These are phyloP conservation scores for Scheffersomyces lignicola DNA, from an alignment of 1,139 yeast species.

Conservation along the genomic window DNA sequence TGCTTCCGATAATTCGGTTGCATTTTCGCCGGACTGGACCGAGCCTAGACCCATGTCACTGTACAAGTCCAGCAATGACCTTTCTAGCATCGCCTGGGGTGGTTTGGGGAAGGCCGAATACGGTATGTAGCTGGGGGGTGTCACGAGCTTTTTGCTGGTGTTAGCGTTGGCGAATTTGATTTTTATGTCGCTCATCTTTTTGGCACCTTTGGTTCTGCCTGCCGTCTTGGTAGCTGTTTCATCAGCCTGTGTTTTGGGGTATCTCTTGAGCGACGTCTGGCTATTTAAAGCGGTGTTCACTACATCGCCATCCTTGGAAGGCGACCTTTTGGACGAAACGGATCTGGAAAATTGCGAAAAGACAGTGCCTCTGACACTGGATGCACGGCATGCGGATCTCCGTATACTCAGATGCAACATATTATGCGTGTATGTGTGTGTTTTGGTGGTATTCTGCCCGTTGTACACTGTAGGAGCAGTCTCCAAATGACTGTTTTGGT, in stretches of 20 bases:
- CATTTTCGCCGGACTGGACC: neutral
- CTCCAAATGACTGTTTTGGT: too few relatives aligned
- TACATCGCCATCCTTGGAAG: constrained; percentile 1
- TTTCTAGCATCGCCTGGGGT: constrained; percentile 21
- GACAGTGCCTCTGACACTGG: too few relatives aligned
- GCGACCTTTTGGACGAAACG: too few relatives aligned
- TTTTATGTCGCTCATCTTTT: neutral
- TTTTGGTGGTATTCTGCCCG: too few relatives aligned
- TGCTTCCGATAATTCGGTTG: constrained; percentile 5
- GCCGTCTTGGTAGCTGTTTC: neutral
- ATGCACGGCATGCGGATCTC: too few relatives aligned
- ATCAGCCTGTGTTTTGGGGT: neutral
- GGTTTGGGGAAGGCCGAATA: constrained; percentile 32
- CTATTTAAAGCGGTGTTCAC: constrained; percentile 56
- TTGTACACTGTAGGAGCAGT: too few relatives aligned
- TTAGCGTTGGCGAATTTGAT: neutral
- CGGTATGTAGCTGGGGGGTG: constrained; percentile 19
- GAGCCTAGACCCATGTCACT: constrained; percentile 13
- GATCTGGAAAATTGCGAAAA: too few relatives aligned
- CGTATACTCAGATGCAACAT: too few relatives aligned
- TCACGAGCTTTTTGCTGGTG: neutral
- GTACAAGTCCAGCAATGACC: constrained; percentile 20
- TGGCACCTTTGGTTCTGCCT: neutral
- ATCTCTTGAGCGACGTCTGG: too few relatives aligned
- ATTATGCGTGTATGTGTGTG: too few relatives aligned